Base-by-base conservation (phyloP, 2,329 filamentous ascomycete genomes). In the Aspergillus tanneri region DNA sequence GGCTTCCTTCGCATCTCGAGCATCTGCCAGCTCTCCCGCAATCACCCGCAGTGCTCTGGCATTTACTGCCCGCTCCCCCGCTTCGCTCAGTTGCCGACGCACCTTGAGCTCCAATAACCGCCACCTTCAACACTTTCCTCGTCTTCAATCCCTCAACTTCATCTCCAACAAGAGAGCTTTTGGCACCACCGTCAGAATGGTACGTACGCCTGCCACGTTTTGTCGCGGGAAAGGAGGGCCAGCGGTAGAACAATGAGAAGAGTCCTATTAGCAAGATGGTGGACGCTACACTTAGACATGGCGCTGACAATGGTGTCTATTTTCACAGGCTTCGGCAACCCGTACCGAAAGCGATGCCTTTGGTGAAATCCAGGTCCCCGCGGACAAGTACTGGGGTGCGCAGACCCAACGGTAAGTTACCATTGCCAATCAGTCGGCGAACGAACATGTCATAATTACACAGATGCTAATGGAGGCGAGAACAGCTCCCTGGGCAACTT, bases 371-470 rank as follows among this genome's bases (percentile, higher is more conserved):
- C 84, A 96, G 68, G 91, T 97, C 61, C 82, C 87, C 34, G 81
- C 81, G 57, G 90, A 96, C 83, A 92, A 87, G 79, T 99, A 99
- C 82, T 99, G 93, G 92, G 93, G 93, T 68, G 92, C 92, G 53
- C 92, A 96, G 81, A 96, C 92, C 46, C 87, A 96, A 81, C 86
- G 92, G 71, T 76, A 73, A 66, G 68, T 56, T 42, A 23, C 47
- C 19, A 35, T 34, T 34, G 22, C 28, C 46, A 24, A 25, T 18
- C 18, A 16, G 19, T 14, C 24, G 4, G 12, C 16, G n/a, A 32
- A 18, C 9, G 6, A 32, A 16, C 9, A 37, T 14, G 25, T 11
- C 24, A 7, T 11, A 34, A 23, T 30, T 50, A 23, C 23, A 43
- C 32, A 38, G 46, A 57, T 43, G 48, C 57, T 64, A 56, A 68